Percentiles rank a stretch among this genome's conserved stretches.
Conservation (phyloP, 805 yeast genomes). For the Cyberlindnera samutprakarnensis region DNA sequence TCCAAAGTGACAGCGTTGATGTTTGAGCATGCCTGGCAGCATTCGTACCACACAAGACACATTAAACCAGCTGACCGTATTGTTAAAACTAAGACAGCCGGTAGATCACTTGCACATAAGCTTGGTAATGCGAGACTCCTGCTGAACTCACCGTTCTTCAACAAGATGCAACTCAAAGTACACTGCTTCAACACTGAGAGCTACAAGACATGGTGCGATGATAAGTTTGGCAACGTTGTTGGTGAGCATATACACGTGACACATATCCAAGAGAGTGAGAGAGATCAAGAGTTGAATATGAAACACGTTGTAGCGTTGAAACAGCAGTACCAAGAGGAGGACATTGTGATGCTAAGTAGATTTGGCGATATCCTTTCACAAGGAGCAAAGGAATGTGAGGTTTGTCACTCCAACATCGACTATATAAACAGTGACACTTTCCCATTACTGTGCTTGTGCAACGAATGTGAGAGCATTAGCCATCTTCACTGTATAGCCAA, state of each 20-base stretch:
- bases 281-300: conserved; percentile 16
- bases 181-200: conserved; percentile 33
- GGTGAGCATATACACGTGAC: conserved; percentile 5
- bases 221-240: conserved; percentile 12
- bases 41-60: conserved; percentile 57
- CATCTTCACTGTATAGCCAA: conserved; percentile 36
- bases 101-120: conserved; percentile 36
- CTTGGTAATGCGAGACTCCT: conserved; percentile 41
- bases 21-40: conserved; percentile 85
- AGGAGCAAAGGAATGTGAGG: conserved; percentile 23
- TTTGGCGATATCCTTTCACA: conserved; percentile 16
- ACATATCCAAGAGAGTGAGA: conserved; percentile 3
- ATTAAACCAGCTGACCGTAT: conserved; percentile 35
- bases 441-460: conserved; percentile 31
- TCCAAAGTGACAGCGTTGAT: conserved; percentile 62
- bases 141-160: conserved; percentile 35
- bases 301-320: conserved; percentile 23
- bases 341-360: conserved; percentile 7
- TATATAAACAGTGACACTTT: conserved; percentile 25
- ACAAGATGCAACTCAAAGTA: conserved; percentile 36
- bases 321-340: conserved; percentile 7
- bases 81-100: conserved; percentile 28
- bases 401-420: conserved; percentile 28
- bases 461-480: conserved; percentile 26
- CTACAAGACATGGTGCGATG: conserved; percentile 16